These are phyloP conservation scores for Penicillium coprophilum DNA, from an alignment of 495 filamentous ascomycete genomes.

Conservation along the genomic window DNA sequence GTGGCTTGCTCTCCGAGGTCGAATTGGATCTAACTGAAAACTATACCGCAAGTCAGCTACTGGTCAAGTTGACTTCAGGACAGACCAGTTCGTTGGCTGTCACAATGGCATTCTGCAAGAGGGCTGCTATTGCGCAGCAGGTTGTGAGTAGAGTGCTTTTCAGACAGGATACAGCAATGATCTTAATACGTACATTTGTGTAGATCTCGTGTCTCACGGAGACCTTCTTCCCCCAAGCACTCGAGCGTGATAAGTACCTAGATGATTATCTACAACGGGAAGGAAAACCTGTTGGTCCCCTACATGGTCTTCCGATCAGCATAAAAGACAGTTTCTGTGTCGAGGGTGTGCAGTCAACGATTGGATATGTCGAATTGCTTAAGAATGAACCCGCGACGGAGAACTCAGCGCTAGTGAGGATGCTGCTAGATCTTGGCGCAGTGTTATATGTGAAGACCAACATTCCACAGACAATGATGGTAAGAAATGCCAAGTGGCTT, in stretches of 20 bases:
- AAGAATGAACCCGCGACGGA: slow-evolving; percentile 9
- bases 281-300: slow-evolving; percentile 51
- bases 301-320: slow-evolving; percentile 62
- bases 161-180: slow-evolving; percentile 30
- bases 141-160: slow-evolving; percentile 29
- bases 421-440: slow-evolving; percentile 31
- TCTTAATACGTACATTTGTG: background rate
- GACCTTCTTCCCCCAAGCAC: slow-evolving; percentile 39
- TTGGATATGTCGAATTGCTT: slow-evolving; percentile 23
- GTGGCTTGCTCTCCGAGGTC: slow-evolving; percentile 25
- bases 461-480: slow-evolving; percentile 47
- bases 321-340: slow-evolving; percentile 61
- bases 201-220: slow-evolving; percentile 46
- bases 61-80: slow-evolving; percentile 25
- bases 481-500: slow-evolving; percentile 4
- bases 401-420: slow-evolving; percentile 33
- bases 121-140: slow-evolving; percentile 34
- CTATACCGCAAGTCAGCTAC: slow-evolving; percentile 47
- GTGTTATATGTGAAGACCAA: slow-evolving; percentile 60
- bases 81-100: slow-evolving; percentile 45
- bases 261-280: slow-evolving; percentile 35
- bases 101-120: slow-evolving; percentile 50
- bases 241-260: slow-evolving; percentile 42
- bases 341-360: slow-evolving; percentile 33
- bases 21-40: slow-evolving; percentile 55